Conservation (phyloP, 1,284 basidiomycete genomes). For the Heterobasidion irregulare region DNA sequence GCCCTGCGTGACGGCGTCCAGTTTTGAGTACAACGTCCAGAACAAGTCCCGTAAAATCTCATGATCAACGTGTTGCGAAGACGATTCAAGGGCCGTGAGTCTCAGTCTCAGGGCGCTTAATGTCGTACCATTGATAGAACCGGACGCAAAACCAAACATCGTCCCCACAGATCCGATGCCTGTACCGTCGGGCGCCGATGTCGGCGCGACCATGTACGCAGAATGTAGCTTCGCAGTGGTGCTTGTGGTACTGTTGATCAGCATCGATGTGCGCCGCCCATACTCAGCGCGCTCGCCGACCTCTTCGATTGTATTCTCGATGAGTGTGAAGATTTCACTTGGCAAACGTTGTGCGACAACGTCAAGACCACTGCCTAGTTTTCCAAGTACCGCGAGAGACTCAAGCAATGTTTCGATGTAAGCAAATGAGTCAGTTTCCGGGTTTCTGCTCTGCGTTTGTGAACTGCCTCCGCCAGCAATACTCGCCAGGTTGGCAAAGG, state of each 20-base stretch:
- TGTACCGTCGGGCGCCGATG: slow-evolving; percentile 11
- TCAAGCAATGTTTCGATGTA: slow-evolving; percentile 95
- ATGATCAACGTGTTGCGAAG: slow-evolving; percentile 68
- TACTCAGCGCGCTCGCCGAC: slow-evolving; percentile 84
- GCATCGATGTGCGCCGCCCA: slow-evolving; percentile 46
- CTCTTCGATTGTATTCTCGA: slow-evolving; percentile 86
- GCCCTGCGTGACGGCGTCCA: slow-evolving; percentile 93
- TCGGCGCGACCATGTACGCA: slow-evolving; percentile 10
- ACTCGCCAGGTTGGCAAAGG: slow-evolving; percentile 14
- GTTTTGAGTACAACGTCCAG: slow-evolving; percentile 96
- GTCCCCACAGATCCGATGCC: slow-evolving; percentile 15
- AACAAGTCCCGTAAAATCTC: slow-evolving; percentile 90
- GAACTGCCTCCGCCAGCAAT: slow-evolving; percentile 7
- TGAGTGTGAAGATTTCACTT: slow-evolving; percentile 78
- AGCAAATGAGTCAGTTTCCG: slow-evolving; percentile 88
- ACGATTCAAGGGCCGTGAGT: slow-evolving; percentile 72
- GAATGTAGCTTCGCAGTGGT: slow-evolving; percentile 7
- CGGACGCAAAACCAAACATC: slow-evolving; percentile 7
- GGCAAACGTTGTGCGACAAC: slow-evolving; percentile 78
- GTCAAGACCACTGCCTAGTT: slow-evolving; percentile 82
- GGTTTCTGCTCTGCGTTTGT: slow-evolving; percentile 39
- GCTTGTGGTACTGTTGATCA: slow-evolving; percentile 13
- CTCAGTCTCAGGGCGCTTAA: slow-evolving; percentile 48
- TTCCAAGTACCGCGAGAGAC: slow-evolving; percentile 85
- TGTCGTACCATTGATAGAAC: slow-evolving; percentile 8